Evolutionary conservation across 768 basidiomycete genomes (phyloP), one percentile per base, ranked within the genome.

Genomic region (Phlebiopsis gigantea): DNA sequence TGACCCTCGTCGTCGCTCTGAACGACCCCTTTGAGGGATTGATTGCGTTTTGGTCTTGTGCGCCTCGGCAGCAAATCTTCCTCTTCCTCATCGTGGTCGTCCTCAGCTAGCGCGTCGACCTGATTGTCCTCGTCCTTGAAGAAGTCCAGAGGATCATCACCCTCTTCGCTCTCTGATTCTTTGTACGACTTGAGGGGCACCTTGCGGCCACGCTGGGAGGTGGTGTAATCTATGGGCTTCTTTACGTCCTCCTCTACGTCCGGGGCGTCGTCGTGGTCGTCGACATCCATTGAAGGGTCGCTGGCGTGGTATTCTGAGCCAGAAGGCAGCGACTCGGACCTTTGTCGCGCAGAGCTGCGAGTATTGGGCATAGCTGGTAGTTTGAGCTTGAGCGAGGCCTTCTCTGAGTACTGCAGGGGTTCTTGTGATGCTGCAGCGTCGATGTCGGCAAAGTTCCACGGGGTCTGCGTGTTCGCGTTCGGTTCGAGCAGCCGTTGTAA

Each of bases 1-100:
- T 63, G 62, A 25, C 73, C 70, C 24, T 74, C 74, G 15, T 79
- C 79, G 19, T 79, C 81, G 60, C 68, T 70, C 47, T 79, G 77
- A 25, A 69, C 71, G 51, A 73, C 76, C 60, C 79, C 70, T 58
- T 74, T 72, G 2, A 69, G 72, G 1, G 63, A 68, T 0, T 73
- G 57, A 29, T 64, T 68, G 52, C 62, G 65, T 17, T 46, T 57
- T 9, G 58, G 25, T 24, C 58, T 55, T 0, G 15, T 29, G 17
- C 61, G 63, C 14, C 59, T 53, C 0, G 56, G 66, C 19, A 53
- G 59, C n/a, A 58, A 59, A 8, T 63, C 65, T 4, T 68, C 68
- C 1, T 69, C 69, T 0, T 48, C 55, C 17, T 26, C 55, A 10
- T 68, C 70, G 8, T 60, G 61, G 4, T 65, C 65, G 10, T 62